A percentile compares a stretch with the other conserved stretches of the same genome.
Evolutionary conservation across 495 filamentous ascomycete genomes (phyloP).

Genomic region (Hyaloscypha bicolor): DNA sequence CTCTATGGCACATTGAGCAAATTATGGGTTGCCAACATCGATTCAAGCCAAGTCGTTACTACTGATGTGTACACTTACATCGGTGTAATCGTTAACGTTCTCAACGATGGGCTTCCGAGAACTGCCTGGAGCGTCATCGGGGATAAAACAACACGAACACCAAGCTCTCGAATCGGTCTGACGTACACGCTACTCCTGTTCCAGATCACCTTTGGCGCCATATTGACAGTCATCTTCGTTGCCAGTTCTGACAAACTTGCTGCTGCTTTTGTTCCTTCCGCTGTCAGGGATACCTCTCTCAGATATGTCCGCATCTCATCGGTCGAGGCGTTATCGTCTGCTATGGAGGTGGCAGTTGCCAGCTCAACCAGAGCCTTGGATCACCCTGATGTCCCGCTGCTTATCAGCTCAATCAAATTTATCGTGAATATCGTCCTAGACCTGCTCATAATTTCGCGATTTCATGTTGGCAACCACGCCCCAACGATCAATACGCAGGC

Average conservation of each 20-base stretch:
- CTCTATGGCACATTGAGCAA: constrained; percentile 72
- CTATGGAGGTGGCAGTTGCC: constrained; percentile 65
- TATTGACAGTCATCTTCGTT: constrained; percentile 66
- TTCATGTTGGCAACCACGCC: constrained; percentile 56
- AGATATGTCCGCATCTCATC: constrained; percentile 69
- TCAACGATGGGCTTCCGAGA: constrained; percentile 75
- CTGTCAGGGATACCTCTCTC: constrained; percentile 56
- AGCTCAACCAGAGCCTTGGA: constrained; percentile 66
- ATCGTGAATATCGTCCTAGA: constrained; percentile 71
- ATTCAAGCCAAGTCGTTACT: constrained; percentile 65
- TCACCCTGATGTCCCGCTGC: constrained; percentile 70
- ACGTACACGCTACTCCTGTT: constrained; percentile 65
- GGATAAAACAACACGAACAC: constrained; percentile 58
- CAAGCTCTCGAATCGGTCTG: constrained; percentile 56
- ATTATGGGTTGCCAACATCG: constrained; percentile 73
- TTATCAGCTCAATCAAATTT: constrained; percentile 67
- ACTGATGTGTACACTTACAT: constrained; percentile 60
- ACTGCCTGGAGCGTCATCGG: constrained; percentile 72
- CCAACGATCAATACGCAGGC: constrained; percentile 68
- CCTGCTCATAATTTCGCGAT: constrained; percentile 67
- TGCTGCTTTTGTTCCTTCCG: constrained; percentile 62
- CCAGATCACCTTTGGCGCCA: constrained; percentile 56
- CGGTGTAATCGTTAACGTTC: constrained; percentile 62
- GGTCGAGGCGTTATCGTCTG: constrained; percentile 61
- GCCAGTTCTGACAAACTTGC: constrained; percentile 57